phyloP scores from a whole-genome alignment of 2,329 filamentous ascomycete genomes.

The Aspergillus fijiensis region DNA sequence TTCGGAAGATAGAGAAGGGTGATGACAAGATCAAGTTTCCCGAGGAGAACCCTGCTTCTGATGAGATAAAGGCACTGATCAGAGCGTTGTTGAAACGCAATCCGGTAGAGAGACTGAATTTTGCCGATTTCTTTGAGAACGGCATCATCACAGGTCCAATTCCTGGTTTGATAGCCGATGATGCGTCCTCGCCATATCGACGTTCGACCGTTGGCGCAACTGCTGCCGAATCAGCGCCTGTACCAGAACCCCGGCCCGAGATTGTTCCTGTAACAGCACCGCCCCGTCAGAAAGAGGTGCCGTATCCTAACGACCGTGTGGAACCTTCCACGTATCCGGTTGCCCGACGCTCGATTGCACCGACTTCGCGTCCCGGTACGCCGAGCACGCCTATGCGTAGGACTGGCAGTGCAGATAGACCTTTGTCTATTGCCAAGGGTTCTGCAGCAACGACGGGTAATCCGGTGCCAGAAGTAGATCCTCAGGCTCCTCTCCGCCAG shows the following conservation, averaged over 20 bases:
- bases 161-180: slow-evolving; percentile 77
- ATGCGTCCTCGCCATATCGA: slow-evolving; percentile 49
- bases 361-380: slow-evolving; percentile 29
- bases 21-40: slow-evolving; percentile 85
- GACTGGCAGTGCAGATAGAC: slow-evolving; percentile 35
- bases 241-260: slow-evolving; percentile 21
- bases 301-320: slow-evolving; percentile 23
- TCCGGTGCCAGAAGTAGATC: slow-evolving; percentile 32
- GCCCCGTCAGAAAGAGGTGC: slow-evolving; percentile 24
- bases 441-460: slow-evolving; percentile 25
- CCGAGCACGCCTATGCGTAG: slow-evolving; percentile 35
- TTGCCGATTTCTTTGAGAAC: slow-evolving; percentile 80
- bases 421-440: slow-evolving; percentile 27
- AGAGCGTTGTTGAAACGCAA: slow-evolving; percentile 78
- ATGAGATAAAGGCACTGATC: slow-evolving; percentile 78
- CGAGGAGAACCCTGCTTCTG: slow-evolving; percentile 67
- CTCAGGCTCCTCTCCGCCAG: slow-evolving; percentile 44
- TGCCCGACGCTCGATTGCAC: slow-evolving; percentile 41
- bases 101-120: slow-evolving; percentile 80
- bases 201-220: slow-evolving; percentile 21
- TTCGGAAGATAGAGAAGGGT: slow-evolving; percentile 85
- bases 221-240: slow-evolving; percentile 13
- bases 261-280: slow-evolving; percentile 16
- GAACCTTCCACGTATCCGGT: slow-evolving; percentile 22
- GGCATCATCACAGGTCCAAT: slow-evolving; percentile 72